Percentiles rank a stretch among this genome's conserved stretches.
phyloP scores from a whole-genome alignment of 164 flowering plant species.

The Dillenia turbinata region DNA sequence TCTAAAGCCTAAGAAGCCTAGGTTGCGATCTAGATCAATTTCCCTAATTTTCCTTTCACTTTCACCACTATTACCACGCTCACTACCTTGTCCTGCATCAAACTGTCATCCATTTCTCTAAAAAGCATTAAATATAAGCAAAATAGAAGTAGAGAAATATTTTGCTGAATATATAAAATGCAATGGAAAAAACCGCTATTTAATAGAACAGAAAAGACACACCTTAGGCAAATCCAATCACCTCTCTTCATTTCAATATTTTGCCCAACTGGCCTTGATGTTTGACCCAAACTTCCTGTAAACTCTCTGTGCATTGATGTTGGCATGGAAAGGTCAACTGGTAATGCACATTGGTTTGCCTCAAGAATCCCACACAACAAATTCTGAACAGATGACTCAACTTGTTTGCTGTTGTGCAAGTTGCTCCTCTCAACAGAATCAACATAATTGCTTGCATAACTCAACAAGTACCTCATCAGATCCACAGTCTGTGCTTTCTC shows the following conservation, averaged over 20 bases:
- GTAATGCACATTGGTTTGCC: constrained; percentile 17
- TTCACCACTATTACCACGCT: too few relatives aligned
- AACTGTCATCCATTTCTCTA: too few relatives aligned
- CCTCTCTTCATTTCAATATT: constrained; percentile 77
- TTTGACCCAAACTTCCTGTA: constrained; percentile 35
- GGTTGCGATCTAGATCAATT: too few relatives aligned
- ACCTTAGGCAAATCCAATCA: constrained; percentile 87
- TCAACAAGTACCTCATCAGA: constrained; percentile 70
- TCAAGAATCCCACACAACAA: constrained; percentile 56
- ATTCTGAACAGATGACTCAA: constrained; percentile 66
- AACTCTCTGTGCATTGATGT: constrained; percentile 29
- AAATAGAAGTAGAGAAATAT: neutral
- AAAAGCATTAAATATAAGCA: too few relatives aligned
- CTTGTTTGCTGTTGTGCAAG: constrained; percentile 31
- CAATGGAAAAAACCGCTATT: neutral
- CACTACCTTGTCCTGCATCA: too few relatives aligned
- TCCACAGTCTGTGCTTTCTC: constrained; percentile 55
- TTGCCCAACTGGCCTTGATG: constrained; percentile 29
- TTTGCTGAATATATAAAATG: too few relatives aligned
- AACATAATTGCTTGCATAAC: constrained; percentile 47
- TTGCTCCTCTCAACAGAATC: constrained; percentile 25
- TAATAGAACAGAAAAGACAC: constrained; percentile 10
- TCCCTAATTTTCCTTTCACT: too few relatives aligned
- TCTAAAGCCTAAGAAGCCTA: too few relatives aligned
- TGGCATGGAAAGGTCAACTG: constrained; percentile 22